Percentiles rank a stretch among this genome's conserved stretches.
Conservation (phyloP, 306 rosid species). For the Pyrus betulifolia region DNA sequence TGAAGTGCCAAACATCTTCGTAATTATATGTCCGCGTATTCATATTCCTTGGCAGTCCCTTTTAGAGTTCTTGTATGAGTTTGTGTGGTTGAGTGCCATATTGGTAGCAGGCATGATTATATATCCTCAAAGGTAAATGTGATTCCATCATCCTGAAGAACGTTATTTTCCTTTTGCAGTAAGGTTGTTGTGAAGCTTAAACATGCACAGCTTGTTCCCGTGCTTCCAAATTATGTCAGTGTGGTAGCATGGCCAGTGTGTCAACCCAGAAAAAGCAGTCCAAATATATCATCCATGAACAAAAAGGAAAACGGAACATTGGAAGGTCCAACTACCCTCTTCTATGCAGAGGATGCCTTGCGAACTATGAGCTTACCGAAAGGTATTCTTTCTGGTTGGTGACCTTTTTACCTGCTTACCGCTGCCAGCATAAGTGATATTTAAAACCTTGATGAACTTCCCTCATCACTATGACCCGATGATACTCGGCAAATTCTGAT, state of each 20-base stretch:
- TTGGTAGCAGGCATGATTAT: background rate
- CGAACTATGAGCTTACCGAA: conserved; percentile 77
- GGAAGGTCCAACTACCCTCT: conserved; percentile 55
- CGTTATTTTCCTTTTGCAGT: conserved; percentile 46
- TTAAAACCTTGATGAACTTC: too few species aligned
- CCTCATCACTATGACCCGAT: too few species aligned
- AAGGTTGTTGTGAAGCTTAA: conserved; percentile 80
- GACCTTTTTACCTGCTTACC: too few species aligned
- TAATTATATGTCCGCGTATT: background rate
- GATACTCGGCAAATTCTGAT: too few species aligned
- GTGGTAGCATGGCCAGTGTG: conserved; percentile 76
- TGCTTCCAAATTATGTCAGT: conserved; percentile 59
- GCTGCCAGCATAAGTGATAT: too few species aligned
- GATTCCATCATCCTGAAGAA: conserved; percentile 18
- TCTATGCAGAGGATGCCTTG: conserved; percentile 89
- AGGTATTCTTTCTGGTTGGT: conserved; percentile 39
- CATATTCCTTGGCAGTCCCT: background rate
- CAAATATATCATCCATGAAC: conserved; percentile 27
- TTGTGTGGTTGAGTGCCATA: background rate
- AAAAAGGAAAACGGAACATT: conserved; percentile 51
- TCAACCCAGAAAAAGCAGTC: conserved; percentile 40
- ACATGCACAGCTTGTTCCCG: conserved; percentile 66
- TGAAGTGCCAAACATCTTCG: background rate
- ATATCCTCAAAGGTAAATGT: background rate
- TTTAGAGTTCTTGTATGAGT: background rate